Conservation (phyloP, 108 stramenopile species). For the Discostella stelligeroides region DNA sequence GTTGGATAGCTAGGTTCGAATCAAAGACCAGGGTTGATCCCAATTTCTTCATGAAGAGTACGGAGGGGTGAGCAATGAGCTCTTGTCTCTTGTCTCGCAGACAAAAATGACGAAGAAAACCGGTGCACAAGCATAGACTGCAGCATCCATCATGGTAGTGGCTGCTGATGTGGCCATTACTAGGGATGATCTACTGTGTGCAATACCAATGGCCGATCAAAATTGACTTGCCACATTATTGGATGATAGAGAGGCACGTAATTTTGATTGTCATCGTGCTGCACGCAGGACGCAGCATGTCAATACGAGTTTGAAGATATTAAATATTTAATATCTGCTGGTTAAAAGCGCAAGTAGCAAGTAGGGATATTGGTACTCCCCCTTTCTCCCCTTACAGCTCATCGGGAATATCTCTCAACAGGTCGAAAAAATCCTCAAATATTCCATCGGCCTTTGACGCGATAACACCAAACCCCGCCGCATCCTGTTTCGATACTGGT, state of each 20-base stretch:
- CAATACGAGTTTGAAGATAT: too few relatives aligned
- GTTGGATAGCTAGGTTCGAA: constrained; percentile 86
- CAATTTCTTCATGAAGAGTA: constrained; percentile 79
- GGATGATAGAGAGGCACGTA: too few relatives aligned
- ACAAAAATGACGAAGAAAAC: too few relatives aligned
- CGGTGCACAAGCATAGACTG: too few relatives aligned
- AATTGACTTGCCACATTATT: too few relatives aligned
- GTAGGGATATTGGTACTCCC: not conserved
- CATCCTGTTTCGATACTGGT: constrained; percentile 59
- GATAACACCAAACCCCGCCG: constrained; percentile 50
- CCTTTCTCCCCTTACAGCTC: constrained; percentile 31
- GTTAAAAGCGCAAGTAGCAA: not conserved
- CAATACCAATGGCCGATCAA: too few relatives aligned
- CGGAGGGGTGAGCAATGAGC: constrained; percentile 10
- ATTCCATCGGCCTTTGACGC: constrained; percentile 51
- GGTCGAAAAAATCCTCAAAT: constrained; percentile 69
- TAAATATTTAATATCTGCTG: not conserved
- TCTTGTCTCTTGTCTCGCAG: not conserved
- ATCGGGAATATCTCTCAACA: constrained; percentile 72
- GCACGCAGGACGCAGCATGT: too few relatives aligned
- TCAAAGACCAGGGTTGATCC: constrained; percentile 67
- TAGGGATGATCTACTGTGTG: too few relatives aligned
- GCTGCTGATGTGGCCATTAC: too few relatives aligned
- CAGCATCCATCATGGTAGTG: too few relatives aligned
- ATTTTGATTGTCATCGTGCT: too few relatives aligned